phyloP scores from a whole-genome alignment of 23 red algal genomes.

The Gracilariopsis chorda region DNA sequence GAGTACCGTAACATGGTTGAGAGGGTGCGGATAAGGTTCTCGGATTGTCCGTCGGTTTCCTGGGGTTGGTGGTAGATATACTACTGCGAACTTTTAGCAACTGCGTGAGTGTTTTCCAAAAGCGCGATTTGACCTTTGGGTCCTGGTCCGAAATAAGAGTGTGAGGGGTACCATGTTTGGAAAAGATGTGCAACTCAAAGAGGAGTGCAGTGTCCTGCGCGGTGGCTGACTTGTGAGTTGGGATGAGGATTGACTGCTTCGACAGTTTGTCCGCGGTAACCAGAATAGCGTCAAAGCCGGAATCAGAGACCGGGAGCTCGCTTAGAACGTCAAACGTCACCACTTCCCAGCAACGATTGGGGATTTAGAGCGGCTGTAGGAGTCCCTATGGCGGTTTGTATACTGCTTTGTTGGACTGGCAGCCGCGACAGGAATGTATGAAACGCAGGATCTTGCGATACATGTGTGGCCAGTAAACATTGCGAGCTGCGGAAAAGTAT shows the following conservation, averaged over 20 bases:
- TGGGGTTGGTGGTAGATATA: neutral
- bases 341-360: neutral
- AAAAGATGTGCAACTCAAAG: neutral
- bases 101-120: neutral
- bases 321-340: neutral
- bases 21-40: neutral
- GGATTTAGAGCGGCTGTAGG: neutral
- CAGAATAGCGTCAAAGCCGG: neutral
- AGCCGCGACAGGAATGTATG: neutral
- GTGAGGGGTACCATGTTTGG: neutral
- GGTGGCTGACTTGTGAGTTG: neutral
- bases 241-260: neutral
- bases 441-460: neutral
- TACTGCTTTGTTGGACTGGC: neutral
- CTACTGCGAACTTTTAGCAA: neutral
- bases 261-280: slow-evolving; percentile 6
- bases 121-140: neutral
- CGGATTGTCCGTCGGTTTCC: neutral
- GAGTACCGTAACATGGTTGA: neutral
- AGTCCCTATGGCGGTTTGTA: neutral
- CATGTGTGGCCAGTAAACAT: neutral
- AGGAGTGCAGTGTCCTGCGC: neutral
- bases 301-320: neutral
- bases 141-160: neutral
- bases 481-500: neutral